phyloP scores from a whole-genome alignment of 345 rosid genomes.

The Aurinia saxatilis region DNA sequence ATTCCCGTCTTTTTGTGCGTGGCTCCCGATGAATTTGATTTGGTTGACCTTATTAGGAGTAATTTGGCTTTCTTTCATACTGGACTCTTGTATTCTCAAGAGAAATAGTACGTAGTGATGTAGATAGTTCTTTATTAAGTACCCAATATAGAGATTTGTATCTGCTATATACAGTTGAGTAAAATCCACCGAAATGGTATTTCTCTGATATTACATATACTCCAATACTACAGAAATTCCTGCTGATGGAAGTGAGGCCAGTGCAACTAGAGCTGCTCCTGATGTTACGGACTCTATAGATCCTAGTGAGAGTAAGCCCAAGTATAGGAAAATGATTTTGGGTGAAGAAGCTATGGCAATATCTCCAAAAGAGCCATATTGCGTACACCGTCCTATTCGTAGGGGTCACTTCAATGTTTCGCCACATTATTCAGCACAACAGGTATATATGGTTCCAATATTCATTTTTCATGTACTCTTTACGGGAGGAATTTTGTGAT shows the following conservation, averaged over 20 bases:
- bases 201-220: neutral
- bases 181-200: neutral
- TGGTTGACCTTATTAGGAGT: neutral
- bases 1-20: neutral
- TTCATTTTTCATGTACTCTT: neutral
- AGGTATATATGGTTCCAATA: conserved; percentile 35
- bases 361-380: conserved; percentile 72
- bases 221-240: conserved; percentile 37
- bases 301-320: conserved; percentile 33
- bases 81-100: neutral
- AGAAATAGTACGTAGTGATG: neutral
- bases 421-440: conserved; percentile 68
- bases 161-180: neutral
- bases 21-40: neutral
- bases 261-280: conserved; percentile 25
- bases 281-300: conserved; percentile 33
- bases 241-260: conserved; percentile 30
- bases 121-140: neutral
- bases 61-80: neutral
- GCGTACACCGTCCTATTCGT: conserved; percentile 70
- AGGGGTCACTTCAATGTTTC: conserved; percentile 93
- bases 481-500: neutral
- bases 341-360: conserved; percentile 88
- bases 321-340: conserved; percentile 48
- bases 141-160: neutral